Evolutionary conservation across 2,329 filamentous ascomycete species (phyloP).

Genomic region (Colletotrichum plurivorum): DNA sequence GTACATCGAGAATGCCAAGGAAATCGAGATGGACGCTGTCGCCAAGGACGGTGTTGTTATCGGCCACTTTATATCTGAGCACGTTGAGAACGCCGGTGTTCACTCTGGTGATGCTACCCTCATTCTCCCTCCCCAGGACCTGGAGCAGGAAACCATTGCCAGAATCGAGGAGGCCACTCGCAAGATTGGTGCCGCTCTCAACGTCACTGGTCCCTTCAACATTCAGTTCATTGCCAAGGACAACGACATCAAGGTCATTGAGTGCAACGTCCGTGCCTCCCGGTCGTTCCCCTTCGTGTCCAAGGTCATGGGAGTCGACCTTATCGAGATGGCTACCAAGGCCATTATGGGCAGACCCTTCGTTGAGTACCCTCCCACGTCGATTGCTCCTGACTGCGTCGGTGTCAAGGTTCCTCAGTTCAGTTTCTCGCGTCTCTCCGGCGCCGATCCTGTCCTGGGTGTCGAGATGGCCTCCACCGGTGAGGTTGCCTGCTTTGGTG

Average conservation of each 20-base stretch:
- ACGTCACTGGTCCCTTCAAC: conserved; percentile 97
- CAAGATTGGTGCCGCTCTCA: conserved; percentile 94
- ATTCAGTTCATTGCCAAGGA: conserved; percentile 99
- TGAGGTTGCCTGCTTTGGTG: conserved; percentile 96
- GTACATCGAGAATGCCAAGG: conserved; percentile 99
- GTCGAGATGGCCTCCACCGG: conserved; percentile 99
- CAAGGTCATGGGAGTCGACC: conserved; percentile 97
- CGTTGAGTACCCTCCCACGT: conserved; percentile 83
- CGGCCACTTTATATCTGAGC: conserved; percentile 97
- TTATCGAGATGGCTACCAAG: conserved; percentile 99
- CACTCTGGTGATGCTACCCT: conserved; percentile 98
- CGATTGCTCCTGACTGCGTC: conserved; percentile 85
- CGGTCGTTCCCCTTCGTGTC: conserved; percentile 98
- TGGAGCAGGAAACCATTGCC: conserved; percentile 88
- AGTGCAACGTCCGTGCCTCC: conserved; percentile 97
- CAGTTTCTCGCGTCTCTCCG: conserved; percentile 96
- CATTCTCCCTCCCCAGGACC: conserved; percentile 93
- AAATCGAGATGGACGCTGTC: conserved; percentile 99
- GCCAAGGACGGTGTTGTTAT: conserved; percentile 90
- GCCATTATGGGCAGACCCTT: conserved; percentile 92
- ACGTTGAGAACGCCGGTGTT: conserved; percentile 98
- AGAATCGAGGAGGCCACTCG: conserved; percentile 95
- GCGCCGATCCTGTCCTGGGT: conserved; percentile 94
- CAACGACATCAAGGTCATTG: conserved; percentile 99
- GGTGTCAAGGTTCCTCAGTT: conserved; percentile 99